Percentiles rank a stretch among this genome's conserved stretches.
Conservation (phyloP, 352 stramenopile species). For the Thalassiosira allenii region DNA sequence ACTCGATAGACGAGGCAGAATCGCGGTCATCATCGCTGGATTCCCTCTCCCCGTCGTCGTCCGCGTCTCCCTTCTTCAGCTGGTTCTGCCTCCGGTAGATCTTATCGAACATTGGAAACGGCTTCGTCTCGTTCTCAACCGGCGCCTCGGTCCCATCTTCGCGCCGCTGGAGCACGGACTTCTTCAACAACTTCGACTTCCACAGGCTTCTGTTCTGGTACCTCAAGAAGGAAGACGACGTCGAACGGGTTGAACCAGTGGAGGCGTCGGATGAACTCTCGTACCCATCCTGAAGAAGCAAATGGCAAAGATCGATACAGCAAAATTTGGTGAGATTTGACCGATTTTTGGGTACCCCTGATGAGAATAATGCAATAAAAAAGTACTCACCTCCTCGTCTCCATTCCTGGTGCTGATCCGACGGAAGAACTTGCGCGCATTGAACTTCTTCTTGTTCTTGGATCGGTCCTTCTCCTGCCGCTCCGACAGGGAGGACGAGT, state of each 20-base stretch:
- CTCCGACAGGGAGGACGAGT: constrained; percentile 49
- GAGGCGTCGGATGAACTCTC: constrained; percentile 47
- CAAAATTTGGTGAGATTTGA: constrained; percentile 2
- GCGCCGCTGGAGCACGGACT: constrained; percentile 33
- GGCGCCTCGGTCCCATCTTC: constrained; percentile 47
- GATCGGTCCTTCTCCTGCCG: constrained; percentile 24
- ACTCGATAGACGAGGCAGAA: constrained; percentile 17
- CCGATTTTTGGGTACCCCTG: too few relatives aligned
- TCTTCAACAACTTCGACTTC: constrained; percentile 48
- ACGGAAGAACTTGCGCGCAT: constrained; percentile 27
- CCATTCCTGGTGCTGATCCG: constrained; percentile 3
- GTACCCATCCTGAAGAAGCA: constrained; percentile 36
- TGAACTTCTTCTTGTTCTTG: constrained; percentile 36
- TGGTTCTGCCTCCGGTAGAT: constrained; percentile 65
- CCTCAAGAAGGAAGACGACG: constrained; percentile 57
- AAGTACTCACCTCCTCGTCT: constrained; percentile 24
- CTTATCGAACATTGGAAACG: constrained; percentile 50
- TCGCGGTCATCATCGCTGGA: constrained; percentile 34
- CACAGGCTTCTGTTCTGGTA: constrained; percentile 51
- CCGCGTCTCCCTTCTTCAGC: constrained; percentile 29
- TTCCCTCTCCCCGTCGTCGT: constrained; percentile 21
- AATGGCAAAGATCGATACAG: background rate
- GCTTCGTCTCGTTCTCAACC: constrained; percentile 19
- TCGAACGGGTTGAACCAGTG: constrained; percentile 47
- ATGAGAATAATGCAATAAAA: too few relatives aligned